Conservation (phyloP, 345 rosid genomes). For the Salix brachista region DNA sequence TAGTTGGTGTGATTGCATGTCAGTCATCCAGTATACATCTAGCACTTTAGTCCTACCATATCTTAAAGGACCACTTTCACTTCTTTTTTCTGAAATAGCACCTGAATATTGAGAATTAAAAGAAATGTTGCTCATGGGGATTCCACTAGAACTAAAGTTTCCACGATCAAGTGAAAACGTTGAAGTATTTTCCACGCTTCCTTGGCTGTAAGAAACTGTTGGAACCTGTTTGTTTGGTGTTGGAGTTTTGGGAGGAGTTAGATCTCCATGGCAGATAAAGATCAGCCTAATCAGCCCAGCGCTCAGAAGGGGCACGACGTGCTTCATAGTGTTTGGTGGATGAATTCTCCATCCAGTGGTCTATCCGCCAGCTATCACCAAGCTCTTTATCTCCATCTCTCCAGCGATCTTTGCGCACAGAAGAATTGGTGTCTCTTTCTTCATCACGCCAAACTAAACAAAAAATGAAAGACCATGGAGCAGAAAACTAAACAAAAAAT, state of each 20-base stretch:
- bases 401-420: constrained; percentile 70
- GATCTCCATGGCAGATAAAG: constrained; percentile 82
- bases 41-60: constrained; percentile 78
- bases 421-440: constrained; percentile 77
- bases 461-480: not conserved
- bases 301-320: constrained; percentile 71
- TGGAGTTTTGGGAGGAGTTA: constrained; percentile 39
- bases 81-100: constrained; percentile 41
- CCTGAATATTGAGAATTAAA: constrained; percentile 46
- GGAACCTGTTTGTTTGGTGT: constrained; percentile 63
- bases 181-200: constrained; percentile 58
- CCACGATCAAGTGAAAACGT: constrained; percentile 66
- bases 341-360: constrained; percentile 75
- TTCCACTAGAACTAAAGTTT: constrained; percentile 53
- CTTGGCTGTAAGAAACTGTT: constrained; percentile 57
- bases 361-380: constrained; percentile 59
- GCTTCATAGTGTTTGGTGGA: constrained; percentile 55
- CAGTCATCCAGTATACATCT: constrained; percentile 65
- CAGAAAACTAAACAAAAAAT: not conserved
- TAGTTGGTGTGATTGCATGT: constrained; percentile 39
- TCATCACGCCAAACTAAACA: constrained; percentile 65
- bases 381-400: constrained; percentile 76
- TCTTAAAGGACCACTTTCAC: constrained; percentile 57
- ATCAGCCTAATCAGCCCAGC: constrained; percentile 75
- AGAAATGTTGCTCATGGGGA: constrained; percentile 27